Evolutionary conservation across 768 basidiomycete genomes (phyloP), one percentile per base, ranked within the genome.

Genomic region (Trichaptum fuscoviolaceum): DNA sequence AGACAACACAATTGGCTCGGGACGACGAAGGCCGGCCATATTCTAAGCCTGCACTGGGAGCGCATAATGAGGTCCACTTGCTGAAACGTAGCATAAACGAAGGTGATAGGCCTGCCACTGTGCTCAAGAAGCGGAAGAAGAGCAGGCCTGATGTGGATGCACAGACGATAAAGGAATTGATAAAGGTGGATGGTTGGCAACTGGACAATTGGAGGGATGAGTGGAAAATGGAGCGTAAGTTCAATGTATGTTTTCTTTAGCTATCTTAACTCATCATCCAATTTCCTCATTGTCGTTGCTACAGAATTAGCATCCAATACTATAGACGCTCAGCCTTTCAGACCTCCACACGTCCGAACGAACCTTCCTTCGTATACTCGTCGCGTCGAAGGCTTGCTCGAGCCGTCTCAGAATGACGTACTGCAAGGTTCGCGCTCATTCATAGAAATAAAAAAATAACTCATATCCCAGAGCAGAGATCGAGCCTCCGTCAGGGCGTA

Each of bases 401-500:
- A 58, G 18, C 69, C 73, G 20, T 61, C 67, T 30, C 64, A 57
- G 17, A 26, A 60, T 6, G 25, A 57, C 2, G 42, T 70, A 24
- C 67, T 72, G 24, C 9, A 70, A 64, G 71, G 71, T 70, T 35
- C 20, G 63, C 36, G 2, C 34, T 58, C 52, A 52, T 72, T 24
- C 72, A 74, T 23, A 66, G 67, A 71, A 73, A 73, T 71, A 57
- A 7, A 66, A 10, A 7, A 24, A 5, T 61, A 27, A 27, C 35
- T 42, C 57, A n/a, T 26, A 25, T 30, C 26, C 20, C 65, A 12
- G 52, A 4, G 25, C 26, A 88, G 86, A 87, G 68, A 68, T 87
- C 18, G 65, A 73, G 12, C 78, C 83, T 2, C 74, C 77, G 7
- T 76, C 77, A 0, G 72, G 80, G 30, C 83, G 86, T 25, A 79